These are phyloP conservation scores for Leccinum uliginosum DNA, from an alignment of 768 basidiomycete genomes.

Conservation along the genomic window DNA sequence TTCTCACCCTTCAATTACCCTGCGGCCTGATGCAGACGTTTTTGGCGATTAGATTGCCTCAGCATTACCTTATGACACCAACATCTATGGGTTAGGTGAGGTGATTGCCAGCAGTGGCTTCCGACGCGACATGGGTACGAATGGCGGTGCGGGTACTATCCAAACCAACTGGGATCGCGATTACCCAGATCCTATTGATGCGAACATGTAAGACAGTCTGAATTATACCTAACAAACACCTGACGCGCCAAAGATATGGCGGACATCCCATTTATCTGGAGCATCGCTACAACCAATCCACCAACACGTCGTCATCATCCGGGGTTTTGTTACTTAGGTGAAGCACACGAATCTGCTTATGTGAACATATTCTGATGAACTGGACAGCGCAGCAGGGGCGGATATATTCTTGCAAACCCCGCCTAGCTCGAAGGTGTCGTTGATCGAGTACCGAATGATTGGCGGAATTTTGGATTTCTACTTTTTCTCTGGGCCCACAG, in stretches of 20 bases:
- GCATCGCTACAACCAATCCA: conserved; percentile 56
- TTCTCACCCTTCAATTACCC: not conserved
- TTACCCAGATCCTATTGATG: conserved; percentile 55
- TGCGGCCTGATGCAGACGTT: too few species aligned
- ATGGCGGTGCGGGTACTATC: conserved; percentile 49
- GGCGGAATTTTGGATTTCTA: conserved; percentile 78
- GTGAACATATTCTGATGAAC: conserved; percentile 5
- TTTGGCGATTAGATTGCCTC: conserved; percentile 48
- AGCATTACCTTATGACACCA: conserved; percentile 58
- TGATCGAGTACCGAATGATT: conserved; percentile 69
- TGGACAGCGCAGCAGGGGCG: conserved; percentile 55
- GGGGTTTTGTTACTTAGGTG: conserved; percentile 74
- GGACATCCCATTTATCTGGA: conserved; percentile 70
- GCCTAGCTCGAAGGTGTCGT: conserved; percentile 46
- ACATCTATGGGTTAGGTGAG: conserved; percentile 79
- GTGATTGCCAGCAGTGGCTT: conserved; percentile 66
- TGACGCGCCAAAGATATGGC: conserved; percentile 49
- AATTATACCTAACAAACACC: not conserved
- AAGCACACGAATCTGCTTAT: not conserved
- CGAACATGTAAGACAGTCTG: conserved; percentile 51
- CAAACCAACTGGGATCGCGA: conserved; percentile 70
- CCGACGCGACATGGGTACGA: conserved; percentile 51
- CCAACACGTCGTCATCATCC: conserved; percentile 55
- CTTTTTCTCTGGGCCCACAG: conserved; percentile 57
- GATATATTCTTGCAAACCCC: conserved; percentile 69